phyloP scores from a whole-genome alignment of 805 yeast genomes.

The Candida andamanensis region DNA sequence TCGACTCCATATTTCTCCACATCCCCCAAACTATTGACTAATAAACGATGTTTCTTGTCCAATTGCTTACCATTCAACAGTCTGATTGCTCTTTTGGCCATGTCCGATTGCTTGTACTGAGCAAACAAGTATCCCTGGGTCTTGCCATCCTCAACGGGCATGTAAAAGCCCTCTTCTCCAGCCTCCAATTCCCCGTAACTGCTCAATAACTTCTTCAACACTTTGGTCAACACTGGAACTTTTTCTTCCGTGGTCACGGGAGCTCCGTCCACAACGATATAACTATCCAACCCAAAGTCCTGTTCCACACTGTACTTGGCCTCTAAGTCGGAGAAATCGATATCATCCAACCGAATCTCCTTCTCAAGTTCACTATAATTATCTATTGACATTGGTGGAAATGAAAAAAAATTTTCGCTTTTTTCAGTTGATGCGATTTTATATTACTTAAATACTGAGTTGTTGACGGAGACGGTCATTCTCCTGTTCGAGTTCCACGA shows the following conservation, averaged over 20 bases:
- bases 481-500: conserved; percentile 52
- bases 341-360: conserved; percentile 41
- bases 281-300: conserved; percentile 63
- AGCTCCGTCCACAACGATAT: conserved; percentile 87
- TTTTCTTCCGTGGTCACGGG: conserved; percentile 92
- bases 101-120: conserved; percentile 63
- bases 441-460: background rate
- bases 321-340: conserved; percentile 84
- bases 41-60: conserved; percentile 87
- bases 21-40: conserved; percentile 77
- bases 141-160: conserved; percentile 77
- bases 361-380: conserved; percentile 24
- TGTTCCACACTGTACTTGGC: conserved; percentile 57
- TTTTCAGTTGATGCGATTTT: background rate
- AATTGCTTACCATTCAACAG: conserved; percentile 82
- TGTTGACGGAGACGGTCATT: conserved; percentile 34
- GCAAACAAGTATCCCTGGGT: conserved; percentile 85
- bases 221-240: conserved; percentile 77
- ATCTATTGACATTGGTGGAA: too few species aligned
- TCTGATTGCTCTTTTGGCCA: conserved; percentile 75
- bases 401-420: too few species aligned
- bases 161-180: conserved; percentile 60
- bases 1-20: conserved; percentile 71
- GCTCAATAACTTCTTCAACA: conserved; percentile 72
- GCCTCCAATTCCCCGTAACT: conserved; percentile 68